Evolutionary conservation across 2,329 filamentous ascomycete genomes (phyloP), one percentile per base, ranked within the genome.

Genomic region (Colletotrichum gloeosporioides): DNA sequence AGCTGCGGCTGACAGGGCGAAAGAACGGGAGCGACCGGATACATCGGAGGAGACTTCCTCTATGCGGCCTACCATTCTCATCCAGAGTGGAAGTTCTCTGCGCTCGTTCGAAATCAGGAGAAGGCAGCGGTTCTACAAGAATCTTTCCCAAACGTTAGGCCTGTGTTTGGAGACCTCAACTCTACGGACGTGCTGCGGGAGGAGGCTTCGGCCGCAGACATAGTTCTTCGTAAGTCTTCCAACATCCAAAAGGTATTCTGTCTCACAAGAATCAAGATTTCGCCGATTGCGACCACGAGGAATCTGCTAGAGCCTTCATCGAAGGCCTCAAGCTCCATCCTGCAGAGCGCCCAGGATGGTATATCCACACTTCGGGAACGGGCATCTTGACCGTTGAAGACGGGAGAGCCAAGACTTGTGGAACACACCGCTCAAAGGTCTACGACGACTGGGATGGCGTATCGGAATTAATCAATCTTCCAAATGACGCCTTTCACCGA

Each of bases 201-300:
- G 2, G n/a, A 53, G 44, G 44, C n/a, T 53, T 53, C n/a, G 12
- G 12, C 3, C 0, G 44, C 44, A 7, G n/a, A 53, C 10, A 53
- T 53, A 22, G 44, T 53, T 13, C 44, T 53, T 8, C 44, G 44
- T 53, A 1, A 49, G 44, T 49, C 2, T 49, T 4, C n/a, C n/a
- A 0, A 6, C 0, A 4, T 22, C n/a, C 6, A 0, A 7, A 3
- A 22, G 0, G 44, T 13, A 49, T 22, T 49, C 4, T 4, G 2
- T 49, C 44, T 49, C 2, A 22, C 2, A 22, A 0, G 0, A 4
- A 22, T 13, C 0, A 13, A 53, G 44, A 53, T 13, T 53, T 53
- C 44, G 44, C 44, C 44, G 44, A 53, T 13, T 53, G 44, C 44
- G 44, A 53, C 3, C 44, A 53, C 0, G n/a, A 53, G 2, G 44